Evolutionary conservation across 495 filamentous ascomycete species (phyloP).

Genomic region (Daldinia bambusicola): DNA sequence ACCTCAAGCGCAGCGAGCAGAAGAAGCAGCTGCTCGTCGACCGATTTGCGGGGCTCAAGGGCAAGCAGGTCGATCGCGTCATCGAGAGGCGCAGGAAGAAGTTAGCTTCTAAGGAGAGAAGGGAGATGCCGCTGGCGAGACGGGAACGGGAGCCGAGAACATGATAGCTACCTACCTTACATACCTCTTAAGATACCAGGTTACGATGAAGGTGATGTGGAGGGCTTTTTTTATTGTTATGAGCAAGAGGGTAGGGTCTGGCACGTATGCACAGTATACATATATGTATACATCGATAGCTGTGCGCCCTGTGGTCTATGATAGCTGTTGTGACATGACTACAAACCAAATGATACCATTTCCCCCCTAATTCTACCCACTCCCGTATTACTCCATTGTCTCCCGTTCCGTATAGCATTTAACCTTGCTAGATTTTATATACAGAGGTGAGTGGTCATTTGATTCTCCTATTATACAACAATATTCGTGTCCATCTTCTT

Average conservation of each 20-base stretch:
- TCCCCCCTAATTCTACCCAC: slow-evolving; percentile 22
- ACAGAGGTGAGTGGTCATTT: slow-evolving; percentile 20
- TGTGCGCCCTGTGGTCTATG: slow-evolving; percentile 15
- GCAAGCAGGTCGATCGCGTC: slow-evolving; percentile 78
- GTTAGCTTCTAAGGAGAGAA: slow-evolving; percentile 80
- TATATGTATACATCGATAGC: neutral
- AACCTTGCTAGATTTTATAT: slow-evolving; percentile 2
- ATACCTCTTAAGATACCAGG: neutral
- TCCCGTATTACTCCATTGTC: slow-evolving; percentile 24
- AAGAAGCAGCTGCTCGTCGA: slow-evolving; percentile 85
- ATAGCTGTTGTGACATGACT: slow-evolving; percentile 22
- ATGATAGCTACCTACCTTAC: too few species aligned
- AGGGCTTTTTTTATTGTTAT: slow-evolving; percentile 4
- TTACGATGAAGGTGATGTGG: slow-evolving; percentile 7
- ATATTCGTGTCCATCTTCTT: slow-evolving; percentile 58
- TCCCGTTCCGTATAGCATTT: neutral
- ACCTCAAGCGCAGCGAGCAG: slow-evolving; percentile 87
- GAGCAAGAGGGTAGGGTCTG: neutral
- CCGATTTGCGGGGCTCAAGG: slow-evolving; percentile 81
- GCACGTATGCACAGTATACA: neutral
- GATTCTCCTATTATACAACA: slow-evolving; percentile 7
- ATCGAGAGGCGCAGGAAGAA: slow-evolving; percentile 89
- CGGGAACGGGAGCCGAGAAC: slow-evolving; percentile 60
- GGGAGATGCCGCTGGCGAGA: slow-evolving; percentile 74
- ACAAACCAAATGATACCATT: slow-evolving; percentile 39